These are phyloP conservation scores for Microcera coccophila DNA, from an alignment of 2,329 filamentous ascomycete genomes.

Conservation along the genomic window DNA sequence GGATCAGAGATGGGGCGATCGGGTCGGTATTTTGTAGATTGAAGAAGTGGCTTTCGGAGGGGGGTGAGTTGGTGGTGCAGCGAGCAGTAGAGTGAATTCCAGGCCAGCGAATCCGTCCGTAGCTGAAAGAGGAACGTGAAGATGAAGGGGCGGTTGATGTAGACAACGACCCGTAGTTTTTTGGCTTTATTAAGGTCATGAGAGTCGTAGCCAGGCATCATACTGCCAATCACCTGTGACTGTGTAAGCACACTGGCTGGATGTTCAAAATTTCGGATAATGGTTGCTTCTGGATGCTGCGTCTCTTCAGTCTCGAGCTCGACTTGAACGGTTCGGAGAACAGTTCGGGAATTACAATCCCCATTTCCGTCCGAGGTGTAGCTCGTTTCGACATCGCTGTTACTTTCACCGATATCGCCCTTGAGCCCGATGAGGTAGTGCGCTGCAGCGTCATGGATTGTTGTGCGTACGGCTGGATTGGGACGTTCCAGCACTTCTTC, in stretches of 20 bases:
- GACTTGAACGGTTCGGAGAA: constrained; percentile 64
- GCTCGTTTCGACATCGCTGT: constrained; percentile 30
- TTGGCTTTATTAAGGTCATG: constrained; percentile 53
- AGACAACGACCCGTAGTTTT: constrained; percentile 66
- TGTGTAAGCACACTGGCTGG: constrained; percentile 30
- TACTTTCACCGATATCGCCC: constrained; percentile 55
- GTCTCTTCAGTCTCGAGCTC: constrained; percentile 50
- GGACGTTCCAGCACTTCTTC: constrained; percentile 12
- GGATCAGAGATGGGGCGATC: constrained; percentile 36
- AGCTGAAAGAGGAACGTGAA: constrained; percentile 68
- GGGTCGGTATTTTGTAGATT: constrained; percentile 55
- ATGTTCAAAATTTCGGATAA: constrained; percentile 44
- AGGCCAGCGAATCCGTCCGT: constrained; percentile 55
- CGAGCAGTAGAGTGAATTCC: constrained; percentile 54
- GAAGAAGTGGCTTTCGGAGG: constrained; percentile 52
- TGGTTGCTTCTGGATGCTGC: constrained; percentile 41
- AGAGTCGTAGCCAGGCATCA: constrained; percentile 30
- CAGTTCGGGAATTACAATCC: constrained; percentile 49
- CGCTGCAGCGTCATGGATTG: constrained; percentile 35
- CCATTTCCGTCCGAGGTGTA: constrained; percentile 28
- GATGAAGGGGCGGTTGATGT: constrained; percentile 70
- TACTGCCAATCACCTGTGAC: constrained; percentile 33
- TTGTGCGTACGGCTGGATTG: constrained; percentile 8
- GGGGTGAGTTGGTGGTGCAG: constrained; percentile 59
- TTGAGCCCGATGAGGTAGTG: constrained; percentile 66